These are phyloP conservation scores for Sporothrix globosa DNA, from an alignment of 2,329 filamentous ascomycete genomes.

Conservation along the genomic window DNA sequence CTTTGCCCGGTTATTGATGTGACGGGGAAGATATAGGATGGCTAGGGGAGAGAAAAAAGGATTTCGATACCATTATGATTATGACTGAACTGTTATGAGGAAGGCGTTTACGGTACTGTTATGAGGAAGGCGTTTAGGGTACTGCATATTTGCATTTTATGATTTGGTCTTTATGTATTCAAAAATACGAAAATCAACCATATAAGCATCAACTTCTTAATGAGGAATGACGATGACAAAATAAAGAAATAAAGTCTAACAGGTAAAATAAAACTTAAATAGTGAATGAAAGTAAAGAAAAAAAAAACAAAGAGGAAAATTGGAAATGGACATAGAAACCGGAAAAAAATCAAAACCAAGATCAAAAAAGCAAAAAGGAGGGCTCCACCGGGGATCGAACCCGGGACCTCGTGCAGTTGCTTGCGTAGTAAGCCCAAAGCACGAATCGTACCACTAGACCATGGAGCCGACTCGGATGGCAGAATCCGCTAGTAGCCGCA, in stretches of 20 bases:
- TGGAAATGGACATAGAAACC: not conserved
- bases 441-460: conserved; percentile 39
- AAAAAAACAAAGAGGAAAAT: not conserved
- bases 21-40: not conserved
- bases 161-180: too few relatives aligned
- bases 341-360: not conserved
- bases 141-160: too few relatives aligned
- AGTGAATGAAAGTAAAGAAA: not conserved
- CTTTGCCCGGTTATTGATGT: conserved; percentile 33
- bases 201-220: too few relatives aligned
- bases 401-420: conserved; percentile 38
- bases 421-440: conserved; percentile 35
- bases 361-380: conserved; percentile 30
- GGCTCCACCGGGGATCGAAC: conserved; percentile 38
- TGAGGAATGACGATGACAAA: too few relatives aligned
- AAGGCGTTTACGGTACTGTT: not conserved
- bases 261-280: too few relatives aligned
- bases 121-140: not conserved
- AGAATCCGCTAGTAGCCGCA: not conserved
- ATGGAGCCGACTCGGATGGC: conserved; percentile 29
- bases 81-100: not conserved
- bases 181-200: too few relatives aligned
- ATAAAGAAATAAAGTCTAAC: too few relatives aligned
- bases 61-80: conserved; percentile 21
- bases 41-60: not conserved